phyloP scores from a whole-genome alignment of 1,139 yeast species.

The Sugiyamaella novakii region DNA sequence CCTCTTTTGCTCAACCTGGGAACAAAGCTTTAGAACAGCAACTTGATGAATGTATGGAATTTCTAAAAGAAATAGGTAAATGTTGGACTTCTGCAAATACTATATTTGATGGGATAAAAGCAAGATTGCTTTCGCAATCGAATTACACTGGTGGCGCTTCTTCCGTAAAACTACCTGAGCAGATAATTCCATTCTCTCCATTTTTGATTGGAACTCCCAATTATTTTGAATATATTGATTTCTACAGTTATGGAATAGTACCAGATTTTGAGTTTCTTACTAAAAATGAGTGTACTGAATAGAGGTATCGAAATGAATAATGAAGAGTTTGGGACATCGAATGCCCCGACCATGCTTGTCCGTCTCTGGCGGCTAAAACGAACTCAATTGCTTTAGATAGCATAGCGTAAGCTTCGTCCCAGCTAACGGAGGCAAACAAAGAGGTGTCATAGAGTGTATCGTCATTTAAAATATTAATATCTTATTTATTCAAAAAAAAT shows the following conservation, averaged over 20 bases:
- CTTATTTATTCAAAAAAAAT: too few species aligned
- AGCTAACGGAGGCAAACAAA: too few species aligned
- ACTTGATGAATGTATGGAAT: constrained; percentile 22
- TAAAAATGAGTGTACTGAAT: constrained; percentile 7
- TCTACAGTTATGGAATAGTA: constrained; percentile 7
- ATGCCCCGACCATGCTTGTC: too few species aligned
- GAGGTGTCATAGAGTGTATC: too few species aligned
- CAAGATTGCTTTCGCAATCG: constrained; percentile 15
- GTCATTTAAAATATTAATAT: too few species aligned
- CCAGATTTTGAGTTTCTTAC: constrained; percentile 22
- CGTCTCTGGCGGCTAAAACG: too few species aligned
- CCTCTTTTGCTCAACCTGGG: constrained; percentile 16
- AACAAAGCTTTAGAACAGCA: constrained; percentile 8
- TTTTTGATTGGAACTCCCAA: constrained; percentile 17
- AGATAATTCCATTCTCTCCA: constrained; percentile 14
- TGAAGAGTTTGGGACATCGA: too few species aligned
- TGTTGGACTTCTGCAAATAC: constrained; percentile 27
- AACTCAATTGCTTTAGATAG: too few species aligned
- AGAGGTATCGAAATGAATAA: too few species aligned
- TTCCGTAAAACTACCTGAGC: constrained; percentile 5
- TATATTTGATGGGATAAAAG: constrained; percentile 23
- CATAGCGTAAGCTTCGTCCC: too few species aligned
- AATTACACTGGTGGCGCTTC: too few species aligned
- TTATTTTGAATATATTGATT: constrained; percentile 17
- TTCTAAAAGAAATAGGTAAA: constrained; percentile 25